Conservation (phyloP, 352 stramenopile genomes). For the Globisporangium parvum region DNA sequence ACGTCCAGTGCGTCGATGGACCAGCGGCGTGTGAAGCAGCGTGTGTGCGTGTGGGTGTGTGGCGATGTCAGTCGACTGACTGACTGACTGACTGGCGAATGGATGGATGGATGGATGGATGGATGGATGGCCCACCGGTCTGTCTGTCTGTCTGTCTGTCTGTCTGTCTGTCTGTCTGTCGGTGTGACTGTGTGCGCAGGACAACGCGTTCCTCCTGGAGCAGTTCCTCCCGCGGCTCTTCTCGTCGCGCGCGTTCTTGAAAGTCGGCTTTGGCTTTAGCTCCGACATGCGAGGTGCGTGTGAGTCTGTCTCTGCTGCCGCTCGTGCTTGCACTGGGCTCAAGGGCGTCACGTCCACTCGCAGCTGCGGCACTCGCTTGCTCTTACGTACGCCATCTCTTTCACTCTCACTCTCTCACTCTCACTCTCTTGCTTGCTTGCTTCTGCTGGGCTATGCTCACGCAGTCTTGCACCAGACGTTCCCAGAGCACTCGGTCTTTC, state of each 20-base stretch:
- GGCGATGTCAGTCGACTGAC: no score
- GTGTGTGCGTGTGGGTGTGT: no score
- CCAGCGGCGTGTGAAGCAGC: neutral
- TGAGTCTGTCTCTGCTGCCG: no score
- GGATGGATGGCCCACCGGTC: no score
- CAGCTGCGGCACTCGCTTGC: no score
- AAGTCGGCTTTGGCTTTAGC: constrained; percentile 63
- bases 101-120: neutral
- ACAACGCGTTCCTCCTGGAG: constrained; percentile 41
- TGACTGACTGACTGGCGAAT: neutral
- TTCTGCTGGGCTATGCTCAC: neutral
- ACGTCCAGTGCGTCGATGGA: constrained; percentile 5
- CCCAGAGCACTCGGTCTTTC: constrained; percentile 39
- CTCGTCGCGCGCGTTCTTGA: constrained; percentile 27
- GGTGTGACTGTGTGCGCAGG: constrained; percentile 19
- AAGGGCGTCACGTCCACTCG: no score
- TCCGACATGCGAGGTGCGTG: constrained; percentile 56
- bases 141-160: no score
- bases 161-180: no score
- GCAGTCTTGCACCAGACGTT: constrained; percentile 63
- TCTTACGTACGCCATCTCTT: neutral
- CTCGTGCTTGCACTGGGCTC: no score
- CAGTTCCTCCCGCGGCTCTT: constrained; percentile 35
- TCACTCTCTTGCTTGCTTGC: neutral
- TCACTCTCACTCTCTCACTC: neutral